Evolutionary conservation across 2,329 filamentous ascomycete species (phyloP), one percentile per base, ranked within the genome.

Genomic region (Cercospora citrullina): DNA sequence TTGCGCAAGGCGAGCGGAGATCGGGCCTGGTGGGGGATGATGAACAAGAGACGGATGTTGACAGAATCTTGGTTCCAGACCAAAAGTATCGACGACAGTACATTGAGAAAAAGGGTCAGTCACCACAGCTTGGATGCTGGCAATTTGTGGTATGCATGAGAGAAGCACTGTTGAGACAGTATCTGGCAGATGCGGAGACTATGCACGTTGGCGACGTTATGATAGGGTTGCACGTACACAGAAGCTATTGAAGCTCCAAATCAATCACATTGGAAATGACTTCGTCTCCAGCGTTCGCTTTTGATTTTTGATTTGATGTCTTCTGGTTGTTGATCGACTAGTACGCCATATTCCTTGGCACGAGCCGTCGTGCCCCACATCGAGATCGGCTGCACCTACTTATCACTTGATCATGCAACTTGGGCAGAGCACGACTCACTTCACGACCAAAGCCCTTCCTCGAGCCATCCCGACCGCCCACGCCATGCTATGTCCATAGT

Each of bases 41-140:
- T 28, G 33, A 48, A 45, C 12, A 31, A 33, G 55, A 59, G 30
- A 36, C 4, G 55, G 30, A 59, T 8, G n/a, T 31, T 21, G 63
- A 64, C 33, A 42, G 26, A 57, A 65, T 21, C 63, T 60, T 60
- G 63, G 63, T 59, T 48, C 63, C 63, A 65, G 63, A 48, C 63
- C 63, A 65, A 60, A 58, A 45, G 30, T 26, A 59, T 55, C 30
- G 53, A 65, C 63, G 63, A 65, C 63, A 64, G 63, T 59, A 59
- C 55, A 31, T 33, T 23, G 18, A 59, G 30, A 30, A 59, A 28
- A 31, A 59, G 30, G 16, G 26, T 21, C 26, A 59, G 8, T 18
- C 10, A 36, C n/a, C 31, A 33, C 31, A 36, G 55, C 28, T 59
- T 59, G 55, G 30, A 59, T 36, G 26, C 9, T 16, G 28, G 9